Percentiles rank a stretch among this genome's conserved stretches.
These are phyloP conservation scores for Aspergillus quadrilineatus DNA, from an alignment of 2,329 filamentous ascomycete genomes.

Conservation along the genomic window DNA sequence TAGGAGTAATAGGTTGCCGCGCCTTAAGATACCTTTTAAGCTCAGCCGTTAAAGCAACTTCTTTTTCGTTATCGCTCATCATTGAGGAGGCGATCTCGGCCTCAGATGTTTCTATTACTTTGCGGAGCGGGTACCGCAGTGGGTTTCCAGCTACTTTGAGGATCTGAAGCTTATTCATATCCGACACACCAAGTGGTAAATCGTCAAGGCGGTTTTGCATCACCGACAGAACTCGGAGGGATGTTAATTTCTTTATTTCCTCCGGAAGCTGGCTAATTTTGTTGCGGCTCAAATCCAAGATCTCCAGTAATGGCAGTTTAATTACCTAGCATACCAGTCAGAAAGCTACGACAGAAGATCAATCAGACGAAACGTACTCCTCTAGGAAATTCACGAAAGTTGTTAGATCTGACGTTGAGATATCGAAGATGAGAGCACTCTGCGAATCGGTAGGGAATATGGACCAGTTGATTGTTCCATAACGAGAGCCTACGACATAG, in stretches of 20 bases:
- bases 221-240: slow-evolving; percentile 83
- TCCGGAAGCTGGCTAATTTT: slow-evolving; percentile 74
- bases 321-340: slow-evolving; percentile 63
- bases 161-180: slow-evolving; percentile 86
- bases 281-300: slow-evolving; percentile 88
- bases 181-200: slow-evolving; percentile 77
- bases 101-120: slow-evolving; percentile 65
- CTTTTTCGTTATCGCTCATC: slow-evolving; percentile 59
- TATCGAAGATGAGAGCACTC: slow-evolving; percentile 51
- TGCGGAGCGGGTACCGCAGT: slow-evolving; percentile 73
- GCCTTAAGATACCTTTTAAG: slow-evolving; percentile 58
- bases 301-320: slow-evolving; percentile 81
- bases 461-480: slow-evolving; percentile 52
- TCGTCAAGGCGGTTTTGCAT: slow-evolving; percentile 84
- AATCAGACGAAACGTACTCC: slow-evolving; percentile 50
- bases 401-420: slow-evolving; percentile 51
- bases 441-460: slow-evolving; percentile 49
- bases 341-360: not conserved
- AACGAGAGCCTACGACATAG: slow-evolving; percentile 44
- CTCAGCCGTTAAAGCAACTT: slow-evolving; percentile 59
- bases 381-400: slow-evolving; percentile 61
- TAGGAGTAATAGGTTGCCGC: slow-evolving; percentile 41
- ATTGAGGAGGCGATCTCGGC: slow-evolving; percentile 59
- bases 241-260: slow-evolving; percentile 76
- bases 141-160: slow-evolving; percentile 89